These are phyloP conservation scores for Lotmaria passim DNA, from an alignment of 208 protist species.

Conservation along the genomic window DNA sequence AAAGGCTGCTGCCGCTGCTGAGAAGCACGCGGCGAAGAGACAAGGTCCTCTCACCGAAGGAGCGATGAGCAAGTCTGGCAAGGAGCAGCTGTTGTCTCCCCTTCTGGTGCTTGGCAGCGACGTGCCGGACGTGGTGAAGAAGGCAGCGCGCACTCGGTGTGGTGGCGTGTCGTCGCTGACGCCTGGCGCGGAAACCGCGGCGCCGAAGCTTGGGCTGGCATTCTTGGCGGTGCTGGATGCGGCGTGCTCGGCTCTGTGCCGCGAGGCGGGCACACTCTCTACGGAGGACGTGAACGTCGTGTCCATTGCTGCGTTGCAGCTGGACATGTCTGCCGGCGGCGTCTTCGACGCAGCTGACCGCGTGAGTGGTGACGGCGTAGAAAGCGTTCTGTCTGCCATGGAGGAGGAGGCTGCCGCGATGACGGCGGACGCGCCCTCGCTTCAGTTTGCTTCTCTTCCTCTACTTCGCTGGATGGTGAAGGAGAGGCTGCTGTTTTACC, in stretches of 20 bases:
- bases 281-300: conserved; percentile 53
- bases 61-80: no score
- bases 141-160: neutral
- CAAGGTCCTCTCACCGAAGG: neutral
- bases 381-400: conserved; percentile 23
- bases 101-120: neutral
- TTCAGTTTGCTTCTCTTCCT: conserved; percentile 33
- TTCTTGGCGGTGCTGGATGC: conserved; percentile 52
- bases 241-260: conserved; percentile 45
- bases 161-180: no score
- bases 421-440: neutral
- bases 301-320: conserved; percentile 55
- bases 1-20: neutral
- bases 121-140: neutral
- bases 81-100: neutral
- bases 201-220: conserved; percentile 4
- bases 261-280: conserved; percentile 33
- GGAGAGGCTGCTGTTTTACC: conserved; percentile 31
- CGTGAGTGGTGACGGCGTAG: conserved; percentile 19
- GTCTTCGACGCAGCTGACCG: conserved; percentile 57
- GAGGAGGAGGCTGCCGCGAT: neutral
- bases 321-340: conserved; percentile 58
- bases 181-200: neutral
- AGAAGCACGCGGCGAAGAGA: neutral
- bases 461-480: conserved; percentile 42